These are phyloP conservation scores for Coniosporium tulheliwenetii DNA, from an alignment of 2,329 filamentous ascomycete species.

Conservation along the genomic window DNA sequence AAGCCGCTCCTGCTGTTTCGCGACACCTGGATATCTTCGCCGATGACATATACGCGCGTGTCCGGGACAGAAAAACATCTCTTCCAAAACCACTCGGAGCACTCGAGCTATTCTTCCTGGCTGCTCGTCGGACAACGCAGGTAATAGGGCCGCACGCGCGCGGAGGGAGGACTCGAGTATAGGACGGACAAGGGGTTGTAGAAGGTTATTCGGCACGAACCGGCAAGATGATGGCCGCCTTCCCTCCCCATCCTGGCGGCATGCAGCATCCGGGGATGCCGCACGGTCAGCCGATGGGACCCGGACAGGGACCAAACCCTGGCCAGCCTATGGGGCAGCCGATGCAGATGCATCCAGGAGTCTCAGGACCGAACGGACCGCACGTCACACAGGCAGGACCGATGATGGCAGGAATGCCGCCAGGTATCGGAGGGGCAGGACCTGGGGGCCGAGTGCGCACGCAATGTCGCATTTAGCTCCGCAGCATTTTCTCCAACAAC, in stretches of 20 bases:
- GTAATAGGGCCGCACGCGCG: background rate
- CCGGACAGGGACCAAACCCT: slow-evolving; percentile 52
- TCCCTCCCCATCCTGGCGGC: slow-evolving; percentile 51
- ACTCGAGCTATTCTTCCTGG: too few relatives aligned
- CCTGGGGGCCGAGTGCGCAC: slow-evolving; percentile 43
- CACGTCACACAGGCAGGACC: slow-evolving; percentile 56
- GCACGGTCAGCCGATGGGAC: slow-evolving; percentile 45
- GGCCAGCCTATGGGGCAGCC: slow-evolving; percentile 54
- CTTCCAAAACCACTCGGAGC: slow-evolving; percentile 1
- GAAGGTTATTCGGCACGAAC: background rate
- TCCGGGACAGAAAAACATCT: background rate
- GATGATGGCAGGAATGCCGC: slow-evolving; percentile 65
- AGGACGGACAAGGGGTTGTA: background rate
- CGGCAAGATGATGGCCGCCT: slow-evolving; percentile 54
- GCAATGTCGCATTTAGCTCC: slow-evolving; percentile 56
- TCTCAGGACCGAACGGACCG: slow-evolving; percentile 52
- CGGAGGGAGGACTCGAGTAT: slow-evolving; percentile 4
- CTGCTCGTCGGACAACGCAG: too few relatives aligned
- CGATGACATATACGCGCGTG: background rate
- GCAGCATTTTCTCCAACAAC: slow-evolving; percentile 22
- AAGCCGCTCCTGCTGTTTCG: too few relatives aligned
- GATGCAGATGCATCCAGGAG: slow-evolving; percentile 60
- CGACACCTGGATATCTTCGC: too few relatives aligned
- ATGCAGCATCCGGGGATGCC: slow-evolving; percentile 60
- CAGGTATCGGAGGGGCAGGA: slow-evolving; percentile 41